Evolutionary conservation across 805 yeast genomes (phyloP), one percentile per base, ranked within the genome.

Genomic region (Pichia nakasei): DNA sequence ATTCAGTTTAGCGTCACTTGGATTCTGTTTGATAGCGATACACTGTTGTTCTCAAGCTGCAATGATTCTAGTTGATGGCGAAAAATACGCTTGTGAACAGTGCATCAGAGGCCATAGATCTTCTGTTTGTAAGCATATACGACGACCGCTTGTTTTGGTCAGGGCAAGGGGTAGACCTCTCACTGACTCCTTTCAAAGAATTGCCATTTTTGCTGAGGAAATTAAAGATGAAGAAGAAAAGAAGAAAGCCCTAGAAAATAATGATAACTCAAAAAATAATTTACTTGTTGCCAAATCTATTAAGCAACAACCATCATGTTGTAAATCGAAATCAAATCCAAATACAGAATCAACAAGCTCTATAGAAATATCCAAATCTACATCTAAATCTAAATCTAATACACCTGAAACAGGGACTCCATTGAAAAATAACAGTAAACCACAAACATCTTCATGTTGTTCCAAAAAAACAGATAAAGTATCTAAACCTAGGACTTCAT

Each of bases 91-190:
- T 3, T 87, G 96, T 62, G 75, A 76, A 43, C 82, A 81, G 55
- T 91, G 98, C 58, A 86, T 93, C 21, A 69, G 96, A 37, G 97
- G 97, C 17, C 98, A 91, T 57, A 66, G 98, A 35, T 85, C 96
- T 1, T 79, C 91, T 1, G 78, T 82, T 44, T 91, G 98, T 61
- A 76, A 76, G 43, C 98, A 91, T 62, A 76, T 83, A 26, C 69
- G 75, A 42, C 70, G 96, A 38, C 86, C 93, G 21, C 67, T 91
- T 35, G 80, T 89, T 12, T 85, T 87, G 54, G 96, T 91, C 12
- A 72, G 96, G 22, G 76, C 85, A n/a, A 75, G 95, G 47, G 98
- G 97, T 1, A 66, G 97, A 38, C 97, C 96, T 0, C 69, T 75
- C 22, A 70, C 78, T 9, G 78, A 72, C 41, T 75, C 75, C 5